Evolutionary conservation across 495 filamentous ascomycete species (phyloP).

Genomic region (Aspergillus cavernicola): DNA sequence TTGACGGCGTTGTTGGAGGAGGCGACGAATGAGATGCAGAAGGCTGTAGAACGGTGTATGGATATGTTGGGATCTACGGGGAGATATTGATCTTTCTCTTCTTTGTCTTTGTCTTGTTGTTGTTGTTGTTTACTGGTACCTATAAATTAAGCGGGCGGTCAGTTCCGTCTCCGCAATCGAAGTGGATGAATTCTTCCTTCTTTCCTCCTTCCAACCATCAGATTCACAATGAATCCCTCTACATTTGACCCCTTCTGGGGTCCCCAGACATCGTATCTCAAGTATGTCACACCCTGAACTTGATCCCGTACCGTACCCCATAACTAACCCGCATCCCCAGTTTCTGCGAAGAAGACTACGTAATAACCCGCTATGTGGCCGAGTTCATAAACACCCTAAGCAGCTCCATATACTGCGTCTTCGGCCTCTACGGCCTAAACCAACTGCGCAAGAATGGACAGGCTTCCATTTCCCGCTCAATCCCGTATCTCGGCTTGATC

Average conservation of each 20-base stretch:
- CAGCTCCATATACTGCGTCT: constrained; percentile 25
- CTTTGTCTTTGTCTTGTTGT: not conserved
- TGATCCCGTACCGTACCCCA: not conserved
- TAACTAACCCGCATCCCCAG: constrained; percentile 14
- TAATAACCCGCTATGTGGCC: constrained; percentile 29
- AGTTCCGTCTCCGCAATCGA: not conserved
- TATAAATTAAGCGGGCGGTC: not conserved
- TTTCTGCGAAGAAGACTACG: constrained; percentile 38
- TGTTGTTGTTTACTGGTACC: not conserved
- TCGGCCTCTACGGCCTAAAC: constrained; percentile 24
- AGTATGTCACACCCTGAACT: constrained; percentile 17
- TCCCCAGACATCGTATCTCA: constrained; percentile 28
- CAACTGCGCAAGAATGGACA: constrained; percentile 17
- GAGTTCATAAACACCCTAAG: constrained; percentile 36
- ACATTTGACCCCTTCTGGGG: constrained; percentile 25
- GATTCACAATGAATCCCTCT: not conserved
- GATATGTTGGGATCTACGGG: constrained; percentile 65
- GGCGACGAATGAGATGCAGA: constrained; percentile 69
- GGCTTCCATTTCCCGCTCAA: constrained; percentile 16
- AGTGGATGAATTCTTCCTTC: not conserved
- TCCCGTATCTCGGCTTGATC: constrained; percentile 30
- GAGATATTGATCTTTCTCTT: constrained; percentile 39
- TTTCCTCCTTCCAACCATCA: not conserved
- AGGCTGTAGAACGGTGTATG: constrained; percentile 70
- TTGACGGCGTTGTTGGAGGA: constrained; percentile 70